Evolutionary conservation across 192 early-diverging fungal species (phyloP).

Genomic region (Rhizoclosmatium globosum): DNA sequence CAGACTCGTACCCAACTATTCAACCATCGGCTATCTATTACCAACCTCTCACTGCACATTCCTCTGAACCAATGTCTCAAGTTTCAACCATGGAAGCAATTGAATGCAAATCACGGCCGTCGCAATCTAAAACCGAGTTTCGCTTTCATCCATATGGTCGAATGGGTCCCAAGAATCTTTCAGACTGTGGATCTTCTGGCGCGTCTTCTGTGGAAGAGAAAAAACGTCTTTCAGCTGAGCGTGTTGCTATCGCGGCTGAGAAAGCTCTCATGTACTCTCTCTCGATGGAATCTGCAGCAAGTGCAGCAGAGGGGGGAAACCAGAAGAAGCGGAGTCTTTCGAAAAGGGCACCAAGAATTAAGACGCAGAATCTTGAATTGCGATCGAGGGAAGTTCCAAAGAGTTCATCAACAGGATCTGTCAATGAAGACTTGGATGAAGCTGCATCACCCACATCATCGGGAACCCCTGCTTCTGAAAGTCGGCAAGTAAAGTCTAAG

Average conservation of each 20-base stretch:
- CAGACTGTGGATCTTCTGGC: neutral
- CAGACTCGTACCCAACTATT: neutral
- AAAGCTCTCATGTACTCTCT: conserved; percentile 9
- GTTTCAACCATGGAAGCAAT: neutral
- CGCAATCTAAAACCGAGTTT: neutral
- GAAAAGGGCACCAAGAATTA: neutral
- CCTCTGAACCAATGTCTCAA: neutral
- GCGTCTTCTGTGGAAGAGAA: neutral
- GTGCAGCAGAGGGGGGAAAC: neutral
- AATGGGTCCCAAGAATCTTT: neutral
- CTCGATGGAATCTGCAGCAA: conserved; percentile 5
- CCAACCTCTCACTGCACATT: neutral
- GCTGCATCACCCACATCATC: neutral
- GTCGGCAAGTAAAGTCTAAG: neutral
- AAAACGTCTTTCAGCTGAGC: neutral
- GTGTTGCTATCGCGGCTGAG: neutral
- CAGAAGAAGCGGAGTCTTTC: neutral
- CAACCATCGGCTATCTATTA: conserved; percentile 28
- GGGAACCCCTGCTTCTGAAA: neutral
- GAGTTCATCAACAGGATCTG: neutral
- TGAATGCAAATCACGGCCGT: neutral
- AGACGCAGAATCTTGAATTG: neutral
- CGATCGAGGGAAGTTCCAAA: neutral
- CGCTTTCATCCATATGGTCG: neutral
- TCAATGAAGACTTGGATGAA: neutral